phyloP scores from a whole-genome alignment of 1,284 basidiomycete species.

The Malassezia sp. region DNA sequence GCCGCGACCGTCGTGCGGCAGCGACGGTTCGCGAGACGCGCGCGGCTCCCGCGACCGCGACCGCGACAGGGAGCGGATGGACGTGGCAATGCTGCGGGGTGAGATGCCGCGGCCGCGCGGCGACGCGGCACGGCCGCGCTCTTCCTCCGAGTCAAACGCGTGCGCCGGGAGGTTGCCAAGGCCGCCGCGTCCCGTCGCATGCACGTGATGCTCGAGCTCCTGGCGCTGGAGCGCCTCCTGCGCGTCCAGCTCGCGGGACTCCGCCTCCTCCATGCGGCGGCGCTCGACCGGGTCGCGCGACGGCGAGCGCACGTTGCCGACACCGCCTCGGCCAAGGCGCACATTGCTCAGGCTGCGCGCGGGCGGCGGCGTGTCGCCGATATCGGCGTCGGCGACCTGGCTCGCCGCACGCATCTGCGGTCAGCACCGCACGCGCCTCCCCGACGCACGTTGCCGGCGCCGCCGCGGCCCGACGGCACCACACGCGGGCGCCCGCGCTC shows the following conservation, averaged over 20 bases:
- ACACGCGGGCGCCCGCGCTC: conserved; percentile 32
- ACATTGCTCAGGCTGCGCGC: conserved; percentile 23
- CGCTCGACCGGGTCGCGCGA: conserved; percentile 53
- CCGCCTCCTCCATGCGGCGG: conserved; percentile 25
- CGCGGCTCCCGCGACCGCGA: conserved; percentile 40
- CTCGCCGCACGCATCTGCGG: conserved; percentile 1
- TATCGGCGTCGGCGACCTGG: not conserved
- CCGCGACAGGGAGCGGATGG: conserved; percentile 31
- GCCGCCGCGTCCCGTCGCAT: conserved; percentile 62
- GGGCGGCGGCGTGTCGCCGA: conserved; percentile 2
- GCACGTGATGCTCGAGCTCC: conserved; percentile 47
- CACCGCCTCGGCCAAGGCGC: conserved; percentile 63
- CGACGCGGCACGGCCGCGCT: conserved; percentile 20
- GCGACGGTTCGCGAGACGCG: no score
- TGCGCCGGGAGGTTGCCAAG: conserved; percentile 53
- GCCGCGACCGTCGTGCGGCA: no score
- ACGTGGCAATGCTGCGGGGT: no score
- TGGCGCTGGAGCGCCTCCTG: conserved; percentile 48
- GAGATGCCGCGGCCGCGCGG: conserved; percentile 22
- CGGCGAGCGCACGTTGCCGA: conserved; percentile 64
- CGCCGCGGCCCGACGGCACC: conserved; percentile 35
- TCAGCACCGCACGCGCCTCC: not conserved
- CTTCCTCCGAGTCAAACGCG: conserved; percentile 12
- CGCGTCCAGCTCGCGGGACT: conserved; percentile 20
- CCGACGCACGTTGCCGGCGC: conserved; percentile 38